Conservation (phyloP, 1,139 yeast genomes). For the Martiniozyma asiatica region DNA sequence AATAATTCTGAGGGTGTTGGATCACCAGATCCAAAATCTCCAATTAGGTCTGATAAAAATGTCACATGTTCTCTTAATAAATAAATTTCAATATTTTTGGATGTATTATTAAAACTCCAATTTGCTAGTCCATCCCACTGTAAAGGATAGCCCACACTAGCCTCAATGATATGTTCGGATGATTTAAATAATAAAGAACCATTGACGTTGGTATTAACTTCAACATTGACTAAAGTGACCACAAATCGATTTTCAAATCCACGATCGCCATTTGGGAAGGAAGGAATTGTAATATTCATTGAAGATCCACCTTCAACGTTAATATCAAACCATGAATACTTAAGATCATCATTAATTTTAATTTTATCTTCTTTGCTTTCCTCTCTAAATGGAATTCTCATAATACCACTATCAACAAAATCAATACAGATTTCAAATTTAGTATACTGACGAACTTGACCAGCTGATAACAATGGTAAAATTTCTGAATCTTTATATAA, state of each 20-base stretch:
- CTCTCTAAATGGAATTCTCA: conserved; percentile 78
- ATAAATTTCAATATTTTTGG: conserved; percentile 47
- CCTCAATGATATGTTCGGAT: conserved; percentile 41
- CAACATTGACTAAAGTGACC: conserved; percentile 43
- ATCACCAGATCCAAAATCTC: conserved; percentile 70
- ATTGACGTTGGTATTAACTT: conserved; percentile 72
- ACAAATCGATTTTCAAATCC: conserved; percentile 52
- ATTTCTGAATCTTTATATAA: conserved; percentile 49
- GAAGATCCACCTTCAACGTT: conserved; percentile 45
- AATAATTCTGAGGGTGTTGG: conserved; percentile 64
- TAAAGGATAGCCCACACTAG: conserved; percentile 57
- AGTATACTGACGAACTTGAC: conserved; percentile 40
- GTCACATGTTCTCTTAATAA: conserved; percentile 76
- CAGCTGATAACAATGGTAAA: conserved; percentile 30
- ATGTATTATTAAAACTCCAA: conserved; percentile 51
- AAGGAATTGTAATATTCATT: conserved; percentile 35
- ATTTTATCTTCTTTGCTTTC: conserved; percentile 49
- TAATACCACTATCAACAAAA: conserved; percentile 51
- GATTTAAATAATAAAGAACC: conserved; percentile 71
- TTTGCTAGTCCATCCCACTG: conserved; percentile 68
- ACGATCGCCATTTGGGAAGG: conserved; percentile 34
- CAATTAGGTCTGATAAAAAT: conserved; percentile 57
- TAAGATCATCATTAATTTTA: background rate
- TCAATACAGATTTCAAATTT: conserved; percentile 44
- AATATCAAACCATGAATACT: conserved; percentile 83